These are phyloP conservation scores for Phialophora chinensis DNA, from an alignment of 2,329 filamentous ascomycete genomes.

Conservation along the genomic window DNA sequence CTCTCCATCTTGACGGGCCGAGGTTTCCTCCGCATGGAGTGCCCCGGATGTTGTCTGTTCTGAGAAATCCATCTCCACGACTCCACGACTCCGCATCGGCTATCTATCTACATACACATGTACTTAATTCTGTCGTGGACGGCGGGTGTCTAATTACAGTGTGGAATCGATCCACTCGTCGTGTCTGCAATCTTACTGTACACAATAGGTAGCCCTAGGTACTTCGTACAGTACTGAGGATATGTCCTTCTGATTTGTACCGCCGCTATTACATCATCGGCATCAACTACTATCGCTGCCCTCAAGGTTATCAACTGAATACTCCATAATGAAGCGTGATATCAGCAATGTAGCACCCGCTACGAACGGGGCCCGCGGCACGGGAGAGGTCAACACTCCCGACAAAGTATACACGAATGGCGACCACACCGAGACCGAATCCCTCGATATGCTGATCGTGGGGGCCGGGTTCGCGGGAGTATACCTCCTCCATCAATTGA, in stretches of 20 bases:
- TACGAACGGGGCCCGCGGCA: conserved; percentile 1
- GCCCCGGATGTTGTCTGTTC: not conserved
- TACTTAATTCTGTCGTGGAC: not conserved
- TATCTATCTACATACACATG: not conserved
- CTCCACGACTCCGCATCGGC: not conserved
- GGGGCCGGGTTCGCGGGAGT: conserved; percentile 49
- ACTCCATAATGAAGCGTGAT: conserved; percentile 9
- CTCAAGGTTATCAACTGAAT: not conserved
- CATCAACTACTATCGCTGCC: no score
- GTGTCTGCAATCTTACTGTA: no score
- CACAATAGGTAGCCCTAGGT: not conserved
- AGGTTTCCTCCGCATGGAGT: not conserved
- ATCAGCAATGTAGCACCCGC: conserved; percentile 12
- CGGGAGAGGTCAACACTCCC: not conserved
- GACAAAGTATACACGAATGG: conserved; percentile 44
- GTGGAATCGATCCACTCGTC: not conserved
- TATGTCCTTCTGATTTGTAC: no score
- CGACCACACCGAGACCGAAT: conserved; percentile 2
- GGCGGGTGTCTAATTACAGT: not conserved
- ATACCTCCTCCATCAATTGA: conserved; percentile 59
- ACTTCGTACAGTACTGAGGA: not conserved
- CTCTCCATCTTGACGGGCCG: not conserved
- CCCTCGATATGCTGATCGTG: conserved; percentile 34
- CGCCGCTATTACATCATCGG: no score
- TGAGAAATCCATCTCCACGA: not conserved